Percentiles rank a stretch among this genome's conserved stretches.
phyloP scores from a whole-genome alignment of 495 filamentous ascomycete genomes.

The Durotheca rogersii region DNA sequence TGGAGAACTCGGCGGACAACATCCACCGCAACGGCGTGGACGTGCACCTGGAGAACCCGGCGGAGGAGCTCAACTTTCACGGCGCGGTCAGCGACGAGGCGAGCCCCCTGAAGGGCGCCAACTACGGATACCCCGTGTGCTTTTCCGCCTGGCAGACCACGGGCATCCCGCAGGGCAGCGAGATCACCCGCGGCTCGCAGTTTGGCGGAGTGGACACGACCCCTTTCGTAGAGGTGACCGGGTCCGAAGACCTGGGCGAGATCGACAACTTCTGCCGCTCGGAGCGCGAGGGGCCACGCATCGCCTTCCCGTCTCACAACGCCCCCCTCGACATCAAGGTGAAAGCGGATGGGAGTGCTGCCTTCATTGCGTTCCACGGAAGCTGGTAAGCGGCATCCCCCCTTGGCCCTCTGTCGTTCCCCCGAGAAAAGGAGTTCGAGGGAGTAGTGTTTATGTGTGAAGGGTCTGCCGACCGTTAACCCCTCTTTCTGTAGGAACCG shows the following conservation, averaged over 20 bases:
- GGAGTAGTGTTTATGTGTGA: too few relatives aligned
- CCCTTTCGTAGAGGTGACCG: conserved; percentile 35
- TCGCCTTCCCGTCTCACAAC: conserved; percentile 56
- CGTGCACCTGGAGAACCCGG: conserved; percentile 66
- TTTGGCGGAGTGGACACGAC: conserved; percentile 39
- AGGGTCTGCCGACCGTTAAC: background rate
- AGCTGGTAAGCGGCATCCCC: conserved; percentile 48
- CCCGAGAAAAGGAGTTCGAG: too few relatives aligned
- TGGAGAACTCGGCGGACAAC: conserved; percentile 67
- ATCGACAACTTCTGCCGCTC: conserved; percentile 46
- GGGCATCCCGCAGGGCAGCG: conserved; percentile 51
- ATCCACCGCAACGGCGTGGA: conserved; percentile 54
- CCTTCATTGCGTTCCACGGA: conserved; percentile 58
- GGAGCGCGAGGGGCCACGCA: conserved; percentile 43
- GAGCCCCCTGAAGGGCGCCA: conserved; percentile 42
- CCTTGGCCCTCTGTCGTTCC: background rate
- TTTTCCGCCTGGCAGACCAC: conserved; percentile 59
- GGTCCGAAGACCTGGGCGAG: conserved; percentile 5
- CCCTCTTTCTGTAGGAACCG: conserved; percentile 41
- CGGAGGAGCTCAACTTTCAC: conserved; percentile 68
- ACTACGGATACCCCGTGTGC: conserved; percentile 65
- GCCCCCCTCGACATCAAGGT: conserved; percentile 60
- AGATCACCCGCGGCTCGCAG: conserved; percentile 51
- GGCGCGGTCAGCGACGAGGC: conserved; percentile 55
- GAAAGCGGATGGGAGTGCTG: conserved; percentile 37